phyloP scores from a whole-genome alignment of 2,329 filamentous ascomycete genomes.

The Pseudogymnoascus sp. region DNA sequence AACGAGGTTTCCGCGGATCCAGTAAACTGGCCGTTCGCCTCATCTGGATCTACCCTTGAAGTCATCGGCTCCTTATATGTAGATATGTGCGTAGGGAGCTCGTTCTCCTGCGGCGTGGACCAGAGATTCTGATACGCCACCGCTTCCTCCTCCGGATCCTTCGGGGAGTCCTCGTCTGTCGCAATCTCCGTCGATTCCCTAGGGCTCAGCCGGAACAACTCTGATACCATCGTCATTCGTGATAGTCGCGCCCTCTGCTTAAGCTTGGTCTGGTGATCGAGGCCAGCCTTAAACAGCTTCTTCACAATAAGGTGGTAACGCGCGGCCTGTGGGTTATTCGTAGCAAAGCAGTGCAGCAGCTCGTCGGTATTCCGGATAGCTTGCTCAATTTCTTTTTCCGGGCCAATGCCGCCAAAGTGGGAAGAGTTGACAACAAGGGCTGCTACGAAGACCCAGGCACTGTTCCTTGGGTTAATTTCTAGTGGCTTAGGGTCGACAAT shows the following conservation, averaged over 20 bases:
- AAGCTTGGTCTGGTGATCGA: not conserved
- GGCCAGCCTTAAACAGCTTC: conserved; percentile 7
- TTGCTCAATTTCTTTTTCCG: conserved; percentile 2
- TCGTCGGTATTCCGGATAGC: conserved; percentile 1
- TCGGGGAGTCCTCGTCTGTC: not conserved
- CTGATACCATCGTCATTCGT: not conserved
- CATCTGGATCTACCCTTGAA: not conserved
- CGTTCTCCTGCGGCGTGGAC: not conserved
- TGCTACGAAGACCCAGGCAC: conserved; percentile 11
- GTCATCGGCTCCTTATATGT: not conserved
- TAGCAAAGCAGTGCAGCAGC: conserved; percentile 2
- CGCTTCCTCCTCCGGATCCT: not conserved
- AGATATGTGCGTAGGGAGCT: not conserved
- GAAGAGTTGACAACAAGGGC: conserved; percentile 10
- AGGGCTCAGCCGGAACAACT: not conserved
- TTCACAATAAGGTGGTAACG: conserved; percentile 9
- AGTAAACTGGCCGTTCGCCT: not conserved
- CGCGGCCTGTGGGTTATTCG: conserved; percentile 9
- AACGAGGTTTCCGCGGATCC: not conserved
- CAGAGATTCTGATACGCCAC: not conserved
- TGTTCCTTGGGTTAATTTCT: not conserved
- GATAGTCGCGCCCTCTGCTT: not conserved
- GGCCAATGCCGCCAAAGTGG: conserved; percentile 5
- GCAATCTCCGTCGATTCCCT: not conserved
- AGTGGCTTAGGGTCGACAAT: not conserved